Percentiles rank a stretch among this genome's conserved stretches.
Evolutionary conservation across 2,329 filamentous ascomycete species (phyloP).

Genomic region (Teratosphaeria gauchensis): DNA sequence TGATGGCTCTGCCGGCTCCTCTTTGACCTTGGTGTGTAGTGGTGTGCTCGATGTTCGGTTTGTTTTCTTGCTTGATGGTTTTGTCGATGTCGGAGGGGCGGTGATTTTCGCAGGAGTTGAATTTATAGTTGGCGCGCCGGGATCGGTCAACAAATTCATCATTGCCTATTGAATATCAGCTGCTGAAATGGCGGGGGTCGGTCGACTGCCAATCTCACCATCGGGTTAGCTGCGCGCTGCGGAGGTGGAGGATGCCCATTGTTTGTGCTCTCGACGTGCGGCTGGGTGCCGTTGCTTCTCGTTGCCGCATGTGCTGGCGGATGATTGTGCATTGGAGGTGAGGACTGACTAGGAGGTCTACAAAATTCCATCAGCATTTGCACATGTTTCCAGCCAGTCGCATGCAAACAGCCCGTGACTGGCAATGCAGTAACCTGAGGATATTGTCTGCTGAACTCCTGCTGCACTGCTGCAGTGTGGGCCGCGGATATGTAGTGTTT

Average conservation of each 20-base stretch:
- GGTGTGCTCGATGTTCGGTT: slow-evolving; percentile 20
- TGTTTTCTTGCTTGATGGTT: slow-evolving; percentile 14
- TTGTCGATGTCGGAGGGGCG: neutral
- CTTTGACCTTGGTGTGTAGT: slow-evolving; percentile 11
- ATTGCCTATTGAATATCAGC: slow-evolving; percentile 79
- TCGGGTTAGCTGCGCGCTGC: slow-evolving; percentile 3
- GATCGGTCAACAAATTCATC: slow-evolving; percentile 81
- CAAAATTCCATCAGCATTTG: neutral
- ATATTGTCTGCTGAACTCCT: neutral
- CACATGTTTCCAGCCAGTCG: neutral
- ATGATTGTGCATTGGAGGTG: slow-evolving; percentile 20
- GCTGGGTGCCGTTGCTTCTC: slow-evolving; percentile 20
- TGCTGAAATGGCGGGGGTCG: slow-evolving; percentile 47
- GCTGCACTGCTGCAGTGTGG: neutral
- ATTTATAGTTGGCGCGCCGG: slow-evolving; percentile 22
- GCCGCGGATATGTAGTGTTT: neutral
- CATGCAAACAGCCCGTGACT: neutral
- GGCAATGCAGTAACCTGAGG: neutral
- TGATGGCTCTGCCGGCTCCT: slow-evolving; percentile 7
- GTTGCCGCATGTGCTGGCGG: slow-evolving; percentile 17
- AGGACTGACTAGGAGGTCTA: slow-evolving; percentile 15
- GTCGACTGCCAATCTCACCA: neutral
- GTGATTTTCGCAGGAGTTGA: neutral
- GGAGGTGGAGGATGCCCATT: slow-evolving; percentile 24
- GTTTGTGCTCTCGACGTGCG: slow-evolving; percentile 17